phyloP scores from a whole-genome alignment of 2,329 filamentous ascomycete species.

The Balansia obtecta region DNA sequence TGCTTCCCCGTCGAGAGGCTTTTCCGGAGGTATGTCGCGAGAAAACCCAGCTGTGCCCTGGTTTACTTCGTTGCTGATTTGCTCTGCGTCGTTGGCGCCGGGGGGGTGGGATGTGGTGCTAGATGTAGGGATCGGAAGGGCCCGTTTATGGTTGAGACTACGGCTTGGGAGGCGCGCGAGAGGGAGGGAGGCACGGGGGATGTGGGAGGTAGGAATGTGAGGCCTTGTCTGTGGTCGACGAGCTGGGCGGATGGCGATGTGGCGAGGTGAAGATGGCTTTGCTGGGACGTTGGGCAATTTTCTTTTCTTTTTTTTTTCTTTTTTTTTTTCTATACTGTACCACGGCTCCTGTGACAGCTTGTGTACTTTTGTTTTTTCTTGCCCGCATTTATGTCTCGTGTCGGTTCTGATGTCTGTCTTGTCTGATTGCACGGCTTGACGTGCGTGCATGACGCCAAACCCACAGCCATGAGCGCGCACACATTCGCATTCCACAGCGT shows the following conservation, averaged over 20 bases:
- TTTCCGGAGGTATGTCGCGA: constrained; percentile 49
- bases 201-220: constrained; percentile 4
- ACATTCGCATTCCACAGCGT: background rate
- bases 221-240: constrained; percentile 21
- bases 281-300: background rate
- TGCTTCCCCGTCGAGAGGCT: constrained; percentile 47
- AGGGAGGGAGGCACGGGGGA: background rate
- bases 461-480: background rate
- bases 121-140: constrained; percentile 48
- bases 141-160: constrained; percentile 50
- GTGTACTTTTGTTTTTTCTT: background rate
- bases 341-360: no score
- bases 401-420: no score
- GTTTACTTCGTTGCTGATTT: background rate
- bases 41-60: no score
- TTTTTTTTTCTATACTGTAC: background rate
- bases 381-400: background rate
- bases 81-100: no score
- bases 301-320: background rate
- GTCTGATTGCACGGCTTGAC: no score
- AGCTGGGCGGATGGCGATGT: constrained; percentile 23
- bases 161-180: constrained; percentile 40
- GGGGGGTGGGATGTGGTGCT: constrained; percentile 5
- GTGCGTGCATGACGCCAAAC: no score
- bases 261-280: constrained; percentile 8